These are phyloP conservation scores for Erysiphe neolycopersici DNA, from an alignment of 2,329 filamentous ascomycete genomes.

Conservation along the genomic window DNA sequence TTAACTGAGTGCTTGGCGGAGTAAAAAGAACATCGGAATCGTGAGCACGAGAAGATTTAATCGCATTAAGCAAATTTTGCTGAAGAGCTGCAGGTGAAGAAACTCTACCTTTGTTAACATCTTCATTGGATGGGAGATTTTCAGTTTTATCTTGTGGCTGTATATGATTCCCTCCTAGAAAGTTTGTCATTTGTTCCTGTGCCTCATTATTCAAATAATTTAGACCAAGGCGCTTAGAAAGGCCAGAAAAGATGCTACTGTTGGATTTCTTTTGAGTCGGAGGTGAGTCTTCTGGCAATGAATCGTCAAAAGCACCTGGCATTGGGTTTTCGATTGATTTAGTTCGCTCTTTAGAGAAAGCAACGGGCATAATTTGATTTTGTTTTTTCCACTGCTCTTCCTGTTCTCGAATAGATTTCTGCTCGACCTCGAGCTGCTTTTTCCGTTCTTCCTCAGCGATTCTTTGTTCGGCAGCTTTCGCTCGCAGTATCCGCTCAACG, in stretches of 20 bases:
- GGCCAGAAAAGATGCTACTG: slow-evolving; percentile 34
- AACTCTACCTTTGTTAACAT: slow-evolving; percentile 17
- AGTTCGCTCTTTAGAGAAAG: slow-evolving; percentile 12
- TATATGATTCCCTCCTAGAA: slow-evolving; percentile 13
- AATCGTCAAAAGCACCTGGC: slow-evolving; percentile 44
- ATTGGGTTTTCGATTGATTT: slow-evolving; percentile 23
- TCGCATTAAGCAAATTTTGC: slow-evolving; percentile 49
- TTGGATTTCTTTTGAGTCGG: slow-evolving; percentile 19
- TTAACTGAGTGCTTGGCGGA: slow-evolving; percentile 39
- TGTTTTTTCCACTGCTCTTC: slow-evolving; percentile 18
- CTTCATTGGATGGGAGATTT: slow-evolving; percentile 10
- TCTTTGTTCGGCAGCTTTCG: slow-evolving; percentile 64
- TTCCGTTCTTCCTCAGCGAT: slow-evolving; percentile 64
- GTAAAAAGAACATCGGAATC: slow-evolving; percentile 49
- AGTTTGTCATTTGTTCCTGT: slow-evolving; percentile 19
- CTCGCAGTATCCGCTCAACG: slow-evolving; percentile 74
- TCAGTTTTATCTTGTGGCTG: slow-evolving; percentile 2
- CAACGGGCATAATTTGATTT: slow-evolving; percentile 4
- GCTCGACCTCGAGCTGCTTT: slow-evolving; percentile 46
- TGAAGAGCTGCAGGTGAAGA: slow-evolving; percentile 34
- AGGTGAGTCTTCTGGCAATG: slow-evolving; percentile 29
- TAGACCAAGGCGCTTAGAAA: slow-evolving; percentile 42
- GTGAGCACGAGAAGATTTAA: slow-evolving; percentile 52
- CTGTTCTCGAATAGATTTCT: slow-evolving; percentile 36
- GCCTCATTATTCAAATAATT: slow-evolving; percentile 21